phyloP scores from a whole-genome alignment of 2,329 filamentous ascomycete genomes.

The Penicillium rolfsii region DNA sequence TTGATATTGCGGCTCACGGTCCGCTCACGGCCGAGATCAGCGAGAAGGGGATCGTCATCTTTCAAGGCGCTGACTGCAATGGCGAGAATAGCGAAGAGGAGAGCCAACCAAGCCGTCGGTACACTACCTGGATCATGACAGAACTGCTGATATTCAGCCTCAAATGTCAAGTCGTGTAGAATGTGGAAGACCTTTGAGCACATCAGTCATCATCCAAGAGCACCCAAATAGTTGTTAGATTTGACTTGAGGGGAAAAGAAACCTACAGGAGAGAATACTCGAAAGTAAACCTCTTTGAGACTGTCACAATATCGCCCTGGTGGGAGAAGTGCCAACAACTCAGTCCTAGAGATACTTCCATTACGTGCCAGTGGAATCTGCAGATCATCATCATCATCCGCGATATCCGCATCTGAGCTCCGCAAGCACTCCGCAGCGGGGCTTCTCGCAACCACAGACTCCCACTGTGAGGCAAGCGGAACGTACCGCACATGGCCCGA shows the following conservation, averaged over 20 bases:
- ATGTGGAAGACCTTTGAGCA: slow-evolving; percentile 43
- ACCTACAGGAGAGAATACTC: slow-evolving; percentile 44
- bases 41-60: slow-evolving; percentile 41
- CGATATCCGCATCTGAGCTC: slow-evolving; percentile 31
- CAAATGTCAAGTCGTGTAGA: slow-evolving; percentile 47
- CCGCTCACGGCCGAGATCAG: slow-evolving; percentile 43
- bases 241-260: neutral
- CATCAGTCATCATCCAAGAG: slow-evolving; percentile 11
- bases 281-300: slow-evolving; percentile 43
- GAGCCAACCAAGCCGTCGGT: slow-evolving; percentile 43
- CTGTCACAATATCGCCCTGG: slow-evolving; percentile 42
- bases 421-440: slow-evolving; percentile 33
- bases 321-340: slow-evolving; percentile 40
- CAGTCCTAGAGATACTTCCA: slow-evolving; percentile 30
- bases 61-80: slow-evolving; percentile 45
- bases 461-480: slow-evolving; percentile 39
- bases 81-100: slow-evolving; percentile 45
- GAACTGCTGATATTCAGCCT: slow-evolving; percentile 45
- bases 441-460: slow-evolving; percentile 33
- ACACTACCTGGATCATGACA: slow-evolving; percentile 41
- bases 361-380: slow-evolving; percentile 39
- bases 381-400: slow-evolving; percentile 38
- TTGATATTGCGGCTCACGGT: slow-evolving; percentile 43
- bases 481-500: slow-evolving; percentile 44
- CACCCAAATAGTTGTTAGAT: neutral